A percentile compares a stretch with the other conserved stretches of the same genome.
Evolutionary conservation across 108 stramenopile species (phyloP).

Genomic region (Cyclotella kingstonii): DNA sequence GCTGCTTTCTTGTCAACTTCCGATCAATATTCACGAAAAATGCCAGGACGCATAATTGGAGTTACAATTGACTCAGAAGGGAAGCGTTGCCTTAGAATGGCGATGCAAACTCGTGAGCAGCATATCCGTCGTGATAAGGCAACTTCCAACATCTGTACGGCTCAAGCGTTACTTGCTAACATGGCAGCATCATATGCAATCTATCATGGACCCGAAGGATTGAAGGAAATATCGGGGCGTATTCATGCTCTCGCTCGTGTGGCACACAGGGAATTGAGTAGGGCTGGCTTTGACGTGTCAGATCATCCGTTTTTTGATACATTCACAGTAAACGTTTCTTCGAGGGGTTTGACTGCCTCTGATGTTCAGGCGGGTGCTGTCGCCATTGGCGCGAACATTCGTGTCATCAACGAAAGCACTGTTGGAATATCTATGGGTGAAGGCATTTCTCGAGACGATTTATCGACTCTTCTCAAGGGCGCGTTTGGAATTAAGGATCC

Average conservation of each 20-base stretch:
- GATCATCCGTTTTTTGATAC: slow-evolving; percentile 93
- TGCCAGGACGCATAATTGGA: slow-evolving; percentile 99
- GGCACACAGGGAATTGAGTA: slow-evolving; percentile 75
- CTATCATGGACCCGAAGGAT: slow-evolving; percentile 98
- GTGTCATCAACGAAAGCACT: slow-evolving; percentile 82
- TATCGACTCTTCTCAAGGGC: slow-evolving; percentile 58
- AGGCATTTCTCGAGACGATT: slow-evolving; percentile 84
- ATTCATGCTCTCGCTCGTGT: slow-evolving; percentile 85
- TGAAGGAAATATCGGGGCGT: slow-evolving; percentile 84
- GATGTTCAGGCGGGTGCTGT: slow-evolving; percentile 77
- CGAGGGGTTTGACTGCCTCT: slow-evolving; percentile 72
- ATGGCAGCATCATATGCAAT: slow-evolving; percentile 99
- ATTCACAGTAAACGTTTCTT: slow-evolving; percentile 77
- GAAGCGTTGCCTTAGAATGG: slow-evolving; percentile 97
- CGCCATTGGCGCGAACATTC: slow-evolving; percentile 87
- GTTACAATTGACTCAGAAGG: slow-evolving; percentile 89
- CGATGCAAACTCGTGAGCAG: slow-evolving; percentile 99
- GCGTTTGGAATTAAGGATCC: slow-evolving; percentile 73
- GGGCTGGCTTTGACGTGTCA: slow-evolving; percentile 69
- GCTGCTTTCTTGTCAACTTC: slow-evolving; percentile 96
- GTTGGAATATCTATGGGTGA: slow-evolving; percentile 96
- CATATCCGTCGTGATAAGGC: slow-evolving; percentile 99
- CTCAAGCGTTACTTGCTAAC: slow-evolving; percentile 98
- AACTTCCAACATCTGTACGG: slow-evolving; percentile 99
- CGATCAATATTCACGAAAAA: slow-evolving; percentile 90